A percentile compares a stretch with the other conserved stretches of the same genome.
These are phyloP conservation scores for Metschnikowia santaceciliae DNA, from an alignment of 805 yeast species.

Conservation along the genomic window DNA sequence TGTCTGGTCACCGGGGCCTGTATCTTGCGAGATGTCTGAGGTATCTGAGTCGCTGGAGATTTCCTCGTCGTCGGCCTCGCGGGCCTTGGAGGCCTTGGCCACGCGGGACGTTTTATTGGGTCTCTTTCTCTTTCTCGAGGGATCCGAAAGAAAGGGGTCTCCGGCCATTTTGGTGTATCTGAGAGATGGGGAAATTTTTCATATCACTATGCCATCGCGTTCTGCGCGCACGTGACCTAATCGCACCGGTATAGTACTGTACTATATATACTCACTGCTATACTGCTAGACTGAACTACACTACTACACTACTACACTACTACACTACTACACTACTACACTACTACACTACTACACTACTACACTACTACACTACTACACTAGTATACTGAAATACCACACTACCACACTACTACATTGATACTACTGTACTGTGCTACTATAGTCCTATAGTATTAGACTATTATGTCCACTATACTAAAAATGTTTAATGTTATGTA, in stretches of 20 bases:
- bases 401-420: too few relatives aligned
- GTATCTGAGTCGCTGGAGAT: conserved; percentile 40
- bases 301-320: neutral
- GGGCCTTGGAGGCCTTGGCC: conserved; percentile 2
- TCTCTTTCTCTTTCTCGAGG: conserved; percentile 49
- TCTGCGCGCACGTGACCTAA: conserved; percentile 4
- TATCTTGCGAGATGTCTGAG: conserved; percentile 3
- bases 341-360: too few relatives aligned
- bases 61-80: conserved; percentile 43
- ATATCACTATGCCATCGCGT: conserved; percentile 1
- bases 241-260: too few relatives aligned
- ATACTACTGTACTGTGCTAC: too few relatives aligned
- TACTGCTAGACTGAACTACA: neutral
- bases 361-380: too few relatives aligned
- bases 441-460: too few relatives aligned
- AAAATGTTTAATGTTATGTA: too few relatives aligned
- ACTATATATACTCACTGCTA: too few relatives aligned
- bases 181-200: conserved; percentile 1
- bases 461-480: too few relatives aligned
- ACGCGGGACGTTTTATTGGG: conserved; percentile 15
- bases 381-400: too few relatives aligned
- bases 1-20: neutral
- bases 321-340: too few relatives aligned
- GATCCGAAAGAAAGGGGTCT: conserved; percentile 63
- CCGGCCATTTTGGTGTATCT: conserved; percentile 39